phyloP scores from a whole-genome alignment of 2,329 filamentous ascomycete genomes.

The Microdochium trichocladiopsis region DNA sequence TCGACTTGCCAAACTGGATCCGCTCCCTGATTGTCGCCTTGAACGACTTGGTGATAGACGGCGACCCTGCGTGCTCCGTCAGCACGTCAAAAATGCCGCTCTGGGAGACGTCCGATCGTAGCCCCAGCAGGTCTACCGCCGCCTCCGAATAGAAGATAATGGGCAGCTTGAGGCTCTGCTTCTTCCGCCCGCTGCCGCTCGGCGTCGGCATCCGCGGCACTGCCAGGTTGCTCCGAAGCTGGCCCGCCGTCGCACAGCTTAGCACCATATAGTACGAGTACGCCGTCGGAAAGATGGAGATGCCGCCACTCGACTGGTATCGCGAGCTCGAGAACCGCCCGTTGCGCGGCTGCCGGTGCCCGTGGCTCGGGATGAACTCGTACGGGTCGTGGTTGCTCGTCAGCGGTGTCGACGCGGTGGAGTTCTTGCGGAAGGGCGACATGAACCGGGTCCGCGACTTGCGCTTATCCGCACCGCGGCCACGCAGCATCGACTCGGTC shows the following conservation, averaged over 20 bases:
- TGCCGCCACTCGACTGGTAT: constrained; percentile 3
- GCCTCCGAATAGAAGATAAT: constrained; percentile 39
- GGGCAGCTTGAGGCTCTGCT: constrained; percentile 8
- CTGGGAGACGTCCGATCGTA: constrained; percentile 30
- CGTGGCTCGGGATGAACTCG: constrained; percentile 1
- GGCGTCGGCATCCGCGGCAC: constrained; percentile 6
- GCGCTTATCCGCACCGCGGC: constrained; percentile 5
- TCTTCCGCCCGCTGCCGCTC: constrained; percentile 13
- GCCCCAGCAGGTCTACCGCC: constrained; percentile 38
- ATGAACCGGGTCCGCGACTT: neutral
- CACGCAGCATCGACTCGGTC: neutral
- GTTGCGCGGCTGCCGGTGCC: constrained; percentile 1
- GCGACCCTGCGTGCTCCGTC: constrained; percentile 34
- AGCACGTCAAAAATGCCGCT: constrained; percentile 51
- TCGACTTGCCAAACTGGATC: constrained; percentile 12
- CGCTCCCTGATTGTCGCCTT: constrained; percentile 32
- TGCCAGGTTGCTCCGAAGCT: neutral
- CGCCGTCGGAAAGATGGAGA: constrained; percentile 11
- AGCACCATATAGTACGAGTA: constrained; percentile 14
- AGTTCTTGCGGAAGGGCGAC: constrained; percentile 2
- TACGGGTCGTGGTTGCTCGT: constrained; percentile 1
- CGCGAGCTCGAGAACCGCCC: constrained; percentile 6
- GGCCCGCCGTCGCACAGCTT: neutral
- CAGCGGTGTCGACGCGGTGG: constrained; percentile 1
- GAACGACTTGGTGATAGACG: constrained; percentile 35